Percentiles rank a stretch among this genome's conserved stretches.
These are phyloP conservation scores for Actinomortierella wolfii DNA, from an alignment of 371 early-diverging fungal genomes.

Conservation along the genomic window DNA sequence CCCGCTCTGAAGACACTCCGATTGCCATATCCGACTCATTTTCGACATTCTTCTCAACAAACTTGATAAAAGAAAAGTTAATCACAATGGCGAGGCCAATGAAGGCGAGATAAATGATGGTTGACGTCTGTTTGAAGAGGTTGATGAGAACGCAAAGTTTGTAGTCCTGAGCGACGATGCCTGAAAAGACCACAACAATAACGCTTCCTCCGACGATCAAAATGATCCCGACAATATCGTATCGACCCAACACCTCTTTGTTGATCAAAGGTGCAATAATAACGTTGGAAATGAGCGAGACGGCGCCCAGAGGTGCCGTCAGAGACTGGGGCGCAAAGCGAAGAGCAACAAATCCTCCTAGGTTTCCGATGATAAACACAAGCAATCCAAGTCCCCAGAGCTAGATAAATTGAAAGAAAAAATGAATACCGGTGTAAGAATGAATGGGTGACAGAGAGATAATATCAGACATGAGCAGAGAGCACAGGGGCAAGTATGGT, in stretches of 20 bases:
- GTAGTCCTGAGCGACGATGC: constrained; percentile 63
- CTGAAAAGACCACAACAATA: constrained; percentile 76
- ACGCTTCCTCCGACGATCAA: constrained; percentile 82
- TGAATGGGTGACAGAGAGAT: neutral
- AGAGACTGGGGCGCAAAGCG: constrained; percentile 89
- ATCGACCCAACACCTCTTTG: constrained; percentile 64
- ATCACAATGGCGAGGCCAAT: constrained; percentile 59
- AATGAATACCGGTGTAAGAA: neutral
- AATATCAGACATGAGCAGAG: neutral
- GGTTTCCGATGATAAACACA: constrained; percentile 75
- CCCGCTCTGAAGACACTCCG: constrained; percentile 31
- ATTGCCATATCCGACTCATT: constrained; percentile 37
- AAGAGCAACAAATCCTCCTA: constrained; percentile 78
- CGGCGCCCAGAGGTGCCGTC: constrained; percentile 81
- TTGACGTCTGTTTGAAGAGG: constrained; percentile 67
- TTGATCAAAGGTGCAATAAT: constrained; percentile 87
- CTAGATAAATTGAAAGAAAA: constrained; percentile 12
- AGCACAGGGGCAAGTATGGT: neutral
- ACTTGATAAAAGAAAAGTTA: constrained; percentile 58
- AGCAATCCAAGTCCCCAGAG: constrained; percentile 70
- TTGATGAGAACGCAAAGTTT: constrained; percentile 76
- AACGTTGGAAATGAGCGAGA: constrained; percentile 83
- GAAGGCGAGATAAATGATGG: constrained; percentile 71
- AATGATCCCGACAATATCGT: constrained; percentile 75
- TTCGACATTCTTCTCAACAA: constrained; percentile 73